Evolutionary conservation across 2,329 filamentous ascomycete species (phyloP).

Genomic region (Lasiodiplodia sp.): DNA sequence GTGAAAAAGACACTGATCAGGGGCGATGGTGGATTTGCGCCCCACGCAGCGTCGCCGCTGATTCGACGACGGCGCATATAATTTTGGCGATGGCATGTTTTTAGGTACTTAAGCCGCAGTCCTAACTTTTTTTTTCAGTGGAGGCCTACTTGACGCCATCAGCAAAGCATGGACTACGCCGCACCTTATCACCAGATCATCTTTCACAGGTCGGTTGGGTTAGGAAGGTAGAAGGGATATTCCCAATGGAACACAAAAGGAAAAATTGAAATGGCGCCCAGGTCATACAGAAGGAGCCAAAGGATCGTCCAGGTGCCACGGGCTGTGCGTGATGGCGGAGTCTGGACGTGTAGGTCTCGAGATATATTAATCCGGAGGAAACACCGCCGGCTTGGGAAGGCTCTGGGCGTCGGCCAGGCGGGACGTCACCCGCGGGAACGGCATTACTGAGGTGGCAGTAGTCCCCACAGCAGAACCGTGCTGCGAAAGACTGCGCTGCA

Average conservation of each 20-base stretch:
- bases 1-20: background rate
- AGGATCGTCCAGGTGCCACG: background rate
- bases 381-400: conserved; percentile 8
- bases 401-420: conserved; percentile 2
- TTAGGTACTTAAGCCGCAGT: background rate
- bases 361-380: background rate
- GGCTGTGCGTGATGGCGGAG: background rate
- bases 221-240: conserved; percentile 16
- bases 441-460: background rate
- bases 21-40: background rate
- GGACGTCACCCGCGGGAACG: background rate
- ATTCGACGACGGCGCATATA: background rate
- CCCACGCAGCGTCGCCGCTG: background rate
- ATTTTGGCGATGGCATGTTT: background rate
- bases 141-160: background rate
- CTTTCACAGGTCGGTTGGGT: conserved; percentile 2
- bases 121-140: background rate
- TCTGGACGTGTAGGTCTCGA: background rate
- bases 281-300: background rate
- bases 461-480: background rate
- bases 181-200: background rate
- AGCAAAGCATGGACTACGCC: background rate
- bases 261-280: background rate
- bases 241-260: background rate
- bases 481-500: background rate